A percentile compares a stretch with the other conserved stretches of the same genome.
Evolutionary conservation across 106 monocot species (phyloP).

Genomic region (Phalaenopsis aphrodite): DNA sequence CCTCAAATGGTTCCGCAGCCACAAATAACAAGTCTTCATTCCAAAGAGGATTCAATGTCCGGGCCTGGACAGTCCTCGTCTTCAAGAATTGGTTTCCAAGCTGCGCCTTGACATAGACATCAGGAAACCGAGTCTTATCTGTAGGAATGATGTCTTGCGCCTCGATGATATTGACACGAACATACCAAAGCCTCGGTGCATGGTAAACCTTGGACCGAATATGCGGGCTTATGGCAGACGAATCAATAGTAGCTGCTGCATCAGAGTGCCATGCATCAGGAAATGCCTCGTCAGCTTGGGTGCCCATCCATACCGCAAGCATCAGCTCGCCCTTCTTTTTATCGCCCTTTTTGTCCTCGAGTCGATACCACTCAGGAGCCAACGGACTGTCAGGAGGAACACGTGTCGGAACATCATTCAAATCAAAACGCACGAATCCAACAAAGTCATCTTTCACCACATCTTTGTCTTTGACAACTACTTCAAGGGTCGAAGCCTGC

Average conservation of each 20-base stretch:
- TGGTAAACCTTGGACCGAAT: constrained; percentile 36
- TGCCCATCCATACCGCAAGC: constrained; percentile 56
- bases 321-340: constrained; percentile 43
- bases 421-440: constrained; percentile 33
- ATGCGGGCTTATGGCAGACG: constrained; percentile 15
- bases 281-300: constrained; percentile 30
- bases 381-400: constrained; percentile 25
- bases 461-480: constrained; percentile 51
- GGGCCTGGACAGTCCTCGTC: constrained; percentile 29
- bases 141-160: constrained; percentile 13
- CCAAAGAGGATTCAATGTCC: constrained; percentile 34
- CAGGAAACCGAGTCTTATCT: constrained; percentile 20
- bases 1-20: constrained; percentile 26
- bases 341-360: constrained; percentile 25
- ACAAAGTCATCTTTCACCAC: constrained; percentile 42
- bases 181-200: constrained; percentile 29
- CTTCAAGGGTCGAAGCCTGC: constrained; percentile 32
- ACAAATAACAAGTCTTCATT: constrained; percentile 32
- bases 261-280: constrained; percentile 43
- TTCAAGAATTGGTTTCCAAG: constrained; percentile 29
- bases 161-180: constrained; percentile 22
- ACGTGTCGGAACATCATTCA: constrained; percentile 28
- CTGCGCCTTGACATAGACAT: constrained; percentile 28
- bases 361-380: constrained; percentile 26
- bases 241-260: constrained; percentile 20